A percentile compares a stretch with the other conserved stretches of the same genome.
These are phyloP conservation scores for Boletus sp. DNA, from an alignment of 768 basidiomycete species.

Conservation along the genomic window DNA sequence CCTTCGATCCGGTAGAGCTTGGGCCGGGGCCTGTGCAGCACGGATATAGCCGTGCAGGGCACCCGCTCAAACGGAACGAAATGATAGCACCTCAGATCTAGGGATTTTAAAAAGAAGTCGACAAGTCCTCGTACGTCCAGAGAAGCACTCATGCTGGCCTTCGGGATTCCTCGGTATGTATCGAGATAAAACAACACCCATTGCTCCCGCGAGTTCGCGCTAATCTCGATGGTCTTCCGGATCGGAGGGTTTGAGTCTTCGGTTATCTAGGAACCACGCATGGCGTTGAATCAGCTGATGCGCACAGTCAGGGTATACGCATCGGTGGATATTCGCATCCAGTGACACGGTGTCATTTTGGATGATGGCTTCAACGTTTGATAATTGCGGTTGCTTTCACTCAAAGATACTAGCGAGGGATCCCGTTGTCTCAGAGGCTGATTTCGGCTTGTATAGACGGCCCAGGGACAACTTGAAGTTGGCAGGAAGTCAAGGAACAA, in stretches of 20 bases:
- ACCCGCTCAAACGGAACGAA: not conserved
- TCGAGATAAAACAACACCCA: not conserved
- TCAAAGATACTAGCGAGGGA: not conserved
- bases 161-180: not conserved
- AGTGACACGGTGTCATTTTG: not conserved
- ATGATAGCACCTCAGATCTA: not conserved
- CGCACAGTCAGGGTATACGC: not conserved
- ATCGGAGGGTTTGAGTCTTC: not conserved
- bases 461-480: too few relatives aligned
- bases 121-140: not conserved
- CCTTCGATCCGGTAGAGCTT: not conserved
- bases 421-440: not conserved
- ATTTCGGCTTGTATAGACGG: not conserved
- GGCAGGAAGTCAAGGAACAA: not conserved
- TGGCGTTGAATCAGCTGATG: not conserved
- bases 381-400: not conserved
- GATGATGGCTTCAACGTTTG: not conserved
- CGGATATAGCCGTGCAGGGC: not conserved
- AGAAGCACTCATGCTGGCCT: too few relatives aligned
- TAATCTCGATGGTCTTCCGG: not conserved
- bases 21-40: not conserved
- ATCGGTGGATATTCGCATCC: not conserved
- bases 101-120: not conserved
- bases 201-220: not conserved
- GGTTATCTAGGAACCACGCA: not conserved